A percentile compares a stretch with the other conserved stretches of the same genome.
Evolutionary conservation across 176 grass and related monocot species (phyloP).

Genomic region (Saccharum officinarum): DNA sequence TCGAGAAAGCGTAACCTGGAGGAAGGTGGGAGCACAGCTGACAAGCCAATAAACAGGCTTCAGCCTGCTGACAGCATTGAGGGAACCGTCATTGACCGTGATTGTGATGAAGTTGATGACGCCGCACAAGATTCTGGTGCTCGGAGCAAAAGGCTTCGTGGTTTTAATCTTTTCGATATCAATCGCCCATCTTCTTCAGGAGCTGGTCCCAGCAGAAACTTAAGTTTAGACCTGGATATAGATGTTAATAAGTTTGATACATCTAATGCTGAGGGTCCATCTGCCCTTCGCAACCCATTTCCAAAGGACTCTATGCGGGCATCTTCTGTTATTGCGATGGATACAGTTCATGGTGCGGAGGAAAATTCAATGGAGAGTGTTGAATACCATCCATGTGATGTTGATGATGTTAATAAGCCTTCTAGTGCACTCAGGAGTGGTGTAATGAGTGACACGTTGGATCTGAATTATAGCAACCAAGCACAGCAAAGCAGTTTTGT

Average conservation of each 20-base stretch:
- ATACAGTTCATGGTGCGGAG: slow-evolving; percentile 59
- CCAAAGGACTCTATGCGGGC: slow-evolving; percentile 77
- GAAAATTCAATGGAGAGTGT: slow-evolving; percentile 98
- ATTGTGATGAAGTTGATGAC: slow-evolving; percentile 92
- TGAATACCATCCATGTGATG: slow-evolving; percentile 86
- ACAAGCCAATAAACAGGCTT: slow-evolving; percentile 72
- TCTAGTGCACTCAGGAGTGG: slow-evolving; percentile 73
- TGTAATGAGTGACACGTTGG: slow-evolving; percentile 67
- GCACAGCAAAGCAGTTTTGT: slow-evolving; percentile 79
- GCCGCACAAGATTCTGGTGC: slow-evolving; percentile 71
- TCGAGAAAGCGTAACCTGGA: slow-evolving; percentile 85
- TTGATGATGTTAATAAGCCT: slow-evolving; percentile 71
- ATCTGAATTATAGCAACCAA: slow-evolving; percentile 96
- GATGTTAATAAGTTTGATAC: slow-evolving; percentile 58
- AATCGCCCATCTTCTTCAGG: slow-evolving; percentile 69
- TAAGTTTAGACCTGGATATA: slow-evolving; percentile 79
- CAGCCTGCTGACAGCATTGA: slow-evolving; percentile 92
- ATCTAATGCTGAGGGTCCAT: slow-evolving; percentile 44
- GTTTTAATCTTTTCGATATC: slow-evolving; percentile 83
- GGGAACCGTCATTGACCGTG: slow-evolving; percentile 91
- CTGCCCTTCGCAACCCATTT: slow-evolving; percentile 47
- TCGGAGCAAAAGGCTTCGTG: slow-evolving; percentile 62
- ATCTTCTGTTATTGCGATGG: slow-evolving; percentile 98
- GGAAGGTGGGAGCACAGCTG: slow-evolving; percentile 94
- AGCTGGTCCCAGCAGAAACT: slow-evolving; percentile 90